Conservation (phyloP, 108 stramenopile species). For the Fistulifera pelliculosa region DNA sequence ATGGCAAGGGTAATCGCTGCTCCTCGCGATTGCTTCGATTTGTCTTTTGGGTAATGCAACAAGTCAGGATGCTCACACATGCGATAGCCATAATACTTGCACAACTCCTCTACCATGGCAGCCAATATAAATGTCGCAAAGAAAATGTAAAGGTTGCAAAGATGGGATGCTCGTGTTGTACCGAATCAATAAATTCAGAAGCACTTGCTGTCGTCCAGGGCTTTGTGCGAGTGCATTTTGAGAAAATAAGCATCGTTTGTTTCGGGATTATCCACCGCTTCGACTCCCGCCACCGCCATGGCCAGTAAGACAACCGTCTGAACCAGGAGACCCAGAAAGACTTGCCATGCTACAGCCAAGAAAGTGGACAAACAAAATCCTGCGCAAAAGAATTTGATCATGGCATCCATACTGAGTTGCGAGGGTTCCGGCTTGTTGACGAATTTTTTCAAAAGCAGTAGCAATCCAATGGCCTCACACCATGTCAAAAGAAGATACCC, state of each 20-base stretch:
- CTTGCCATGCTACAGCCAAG: conserved; percentile 56
- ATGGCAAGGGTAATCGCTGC: conserved; percentile 71
- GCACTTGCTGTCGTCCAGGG: not conserved
- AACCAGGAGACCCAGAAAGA: conserved; percentile 36
- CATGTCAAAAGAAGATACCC: conserved; percentile 43
- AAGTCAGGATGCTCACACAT: conserved; percentile 86
- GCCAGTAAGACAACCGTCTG: conserved; percentile 22
- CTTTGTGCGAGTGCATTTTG: not conserved
- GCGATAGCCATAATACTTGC: conserved; percentile 75
- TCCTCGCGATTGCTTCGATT: conserved; percentile 21
- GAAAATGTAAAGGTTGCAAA: conserved; percentile 48
- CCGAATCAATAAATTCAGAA: conserved; percentile 25
- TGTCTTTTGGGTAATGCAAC: conserved; percentile 22
- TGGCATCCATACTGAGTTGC: conserved; percentile 67
- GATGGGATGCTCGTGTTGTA: conserved; percentile 47
- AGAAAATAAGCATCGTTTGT: conserved; percentile 10
- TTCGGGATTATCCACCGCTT: conserved; percentile 39
- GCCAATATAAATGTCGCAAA: conserved; percentile 52
- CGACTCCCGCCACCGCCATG: conserved; percentile 38
- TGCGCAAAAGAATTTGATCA: conserved; percentile 70
- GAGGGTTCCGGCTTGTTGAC: conserved; percentile 4
- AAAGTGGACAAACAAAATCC: conserved; percentile 65
- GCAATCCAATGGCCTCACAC: conserved; percentile 32
- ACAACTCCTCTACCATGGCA: conserved; percentile 65
- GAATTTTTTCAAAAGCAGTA: not conserved